Conservation (phyloP, 805 yeast species). For the Kuraishia hungarica region DNA sequence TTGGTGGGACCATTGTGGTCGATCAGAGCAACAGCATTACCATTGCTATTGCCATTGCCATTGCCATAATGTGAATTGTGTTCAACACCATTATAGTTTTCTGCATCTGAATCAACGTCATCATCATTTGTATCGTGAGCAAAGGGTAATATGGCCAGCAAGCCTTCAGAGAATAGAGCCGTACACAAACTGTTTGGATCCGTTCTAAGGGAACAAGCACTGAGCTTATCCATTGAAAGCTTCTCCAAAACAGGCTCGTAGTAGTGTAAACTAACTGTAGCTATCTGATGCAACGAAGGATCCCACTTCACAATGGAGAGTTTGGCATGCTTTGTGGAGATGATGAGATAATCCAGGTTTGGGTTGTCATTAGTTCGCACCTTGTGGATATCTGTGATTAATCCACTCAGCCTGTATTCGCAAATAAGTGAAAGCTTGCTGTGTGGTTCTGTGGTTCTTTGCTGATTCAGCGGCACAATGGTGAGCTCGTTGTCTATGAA, state of each 20-base stretch:
- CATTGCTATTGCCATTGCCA: neutral
- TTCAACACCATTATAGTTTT: constrained; percentile 12
- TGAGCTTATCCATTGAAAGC: constrained; percentile 27
- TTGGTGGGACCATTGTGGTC: constrained; percentile 7
- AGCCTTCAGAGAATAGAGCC: constrained; percentile 54
- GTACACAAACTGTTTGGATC: constrained; percentile 58
- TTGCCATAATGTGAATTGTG: too few relatives aligned
- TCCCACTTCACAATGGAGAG: constrained; percentile 73
- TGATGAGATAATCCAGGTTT: constrained; percentile 46
- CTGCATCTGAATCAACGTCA: constrained; percentile 30
- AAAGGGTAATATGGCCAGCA: constrained; percentile 67
- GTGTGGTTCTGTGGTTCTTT: constrained; percentile 6
- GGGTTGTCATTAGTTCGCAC: constrained; percentile 40
- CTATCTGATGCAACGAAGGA: constrained; percentile 36
- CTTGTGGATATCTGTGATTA: constrained; percentile 46
- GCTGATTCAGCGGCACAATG: constrained; percentile 1
- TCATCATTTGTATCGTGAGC: constrained; percentile 30
- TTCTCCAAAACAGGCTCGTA: constrained; percentile 65
- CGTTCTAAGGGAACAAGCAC: constrained; percentile 36
- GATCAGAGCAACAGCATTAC: constrained; percentile 4
- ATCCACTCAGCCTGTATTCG: constrained; percentile 71
- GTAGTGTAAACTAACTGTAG: constrained; percentile 75
- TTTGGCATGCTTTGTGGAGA: constrained; percentile 71
- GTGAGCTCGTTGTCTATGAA: constrained; percentile 3
- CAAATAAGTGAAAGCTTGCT: constrained; percentile 31